Base-by-base conservation (phyloP, 169 alveolate species). In the Plasmodium gallinaceum region DNA sequence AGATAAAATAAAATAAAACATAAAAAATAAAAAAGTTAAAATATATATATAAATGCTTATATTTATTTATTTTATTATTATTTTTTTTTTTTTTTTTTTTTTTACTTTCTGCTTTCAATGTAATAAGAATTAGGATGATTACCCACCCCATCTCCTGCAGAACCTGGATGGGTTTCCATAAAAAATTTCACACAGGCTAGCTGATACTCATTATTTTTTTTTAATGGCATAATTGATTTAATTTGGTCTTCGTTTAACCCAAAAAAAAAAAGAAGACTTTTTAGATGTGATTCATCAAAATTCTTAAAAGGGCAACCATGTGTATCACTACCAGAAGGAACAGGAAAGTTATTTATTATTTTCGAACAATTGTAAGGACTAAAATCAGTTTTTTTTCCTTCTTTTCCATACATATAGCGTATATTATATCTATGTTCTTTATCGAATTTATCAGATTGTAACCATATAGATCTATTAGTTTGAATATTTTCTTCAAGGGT, bases 231-330 rank as follows among this genome's bases (percentile, higher is more conserved):
- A 45, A 95, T 93, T 45, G 93, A 93, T 60, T 85, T 86, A 0
- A 94, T 93, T 70, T 94, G 95, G 8, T 78, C 90, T 74, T 88
- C 94, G n/a, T 43, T 16, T n/a, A 86, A 37, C 6, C 88, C 88
- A 65, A 91, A 58, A 65, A 93, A 91, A 18, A 88, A 88, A 32
- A 88, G 76, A 12, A 62, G 65, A 12, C 76, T 68, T 69, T 14
- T 88, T 37, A 92, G 66, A 62, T 88, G 74, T 32, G 73, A 74
- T 46, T 88, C 93, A 61, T 76, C 92, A 48, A 74, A 93, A 52
- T 93, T 95, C 88, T 96, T 97, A 93, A 97, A 97, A 45, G 99
- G 99, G 85, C 99, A 97, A 37, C 99, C 99, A 91, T 97, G 99
- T 69, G 94, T 93, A 86, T 96, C 97, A 43, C 97, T 97, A 42